Conservation (phyloP, 495 filamentous ascomycete genomes). For the Neurospora sp. region DNA sequence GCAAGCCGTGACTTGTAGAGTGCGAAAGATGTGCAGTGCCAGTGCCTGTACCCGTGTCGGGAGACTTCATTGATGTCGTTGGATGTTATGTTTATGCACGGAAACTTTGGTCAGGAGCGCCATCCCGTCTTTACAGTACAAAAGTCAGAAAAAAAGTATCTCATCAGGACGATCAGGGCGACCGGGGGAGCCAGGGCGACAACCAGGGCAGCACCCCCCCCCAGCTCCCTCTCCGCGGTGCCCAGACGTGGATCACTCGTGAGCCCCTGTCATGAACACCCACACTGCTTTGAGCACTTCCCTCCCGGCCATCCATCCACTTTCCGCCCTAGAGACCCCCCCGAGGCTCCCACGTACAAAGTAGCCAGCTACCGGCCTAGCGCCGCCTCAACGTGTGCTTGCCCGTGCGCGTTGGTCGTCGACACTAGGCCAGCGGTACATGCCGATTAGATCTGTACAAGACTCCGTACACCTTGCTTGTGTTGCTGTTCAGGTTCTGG, state of each 20-base stretch:
- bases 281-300: not conserved
- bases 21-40: not conserved
- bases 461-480: not conserved
- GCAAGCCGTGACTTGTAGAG: not conserved
- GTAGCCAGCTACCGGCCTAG: not conserved
- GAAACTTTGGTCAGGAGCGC: not conserved
- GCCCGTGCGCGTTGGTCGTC: not conserved
- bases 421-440: not conserved
- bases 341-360: not conserved
- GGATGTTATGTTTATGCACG: not conserved
- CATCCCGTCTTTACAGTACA: not conserved
- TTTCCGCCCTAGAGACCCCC: not conserved
- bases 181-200: not conserved
- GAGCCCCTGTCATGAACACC: not conserved
- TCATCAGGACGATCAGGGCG: not conserved
- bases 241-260: not conserved
- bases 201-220: not conserved
- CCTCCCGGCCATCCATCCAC: conserved; percentile 3
- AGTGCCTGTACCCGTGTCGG: not conserved
- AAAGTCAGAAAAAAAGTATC: not conserved
- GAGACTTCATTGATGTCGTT: not conserved
- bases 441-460: not conserved
- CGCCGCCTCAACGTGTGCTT: not conserved
- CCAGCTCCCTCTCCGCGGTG: not conserved
- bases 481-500: not conserved